A percentile compares a stretch with the other conserved stretches of the same genome.
These are phyloP conservation scores for Dryas integrifolia DNA, from an alignment of 331 rosid species.

Conservation along the genomic window DNA sequence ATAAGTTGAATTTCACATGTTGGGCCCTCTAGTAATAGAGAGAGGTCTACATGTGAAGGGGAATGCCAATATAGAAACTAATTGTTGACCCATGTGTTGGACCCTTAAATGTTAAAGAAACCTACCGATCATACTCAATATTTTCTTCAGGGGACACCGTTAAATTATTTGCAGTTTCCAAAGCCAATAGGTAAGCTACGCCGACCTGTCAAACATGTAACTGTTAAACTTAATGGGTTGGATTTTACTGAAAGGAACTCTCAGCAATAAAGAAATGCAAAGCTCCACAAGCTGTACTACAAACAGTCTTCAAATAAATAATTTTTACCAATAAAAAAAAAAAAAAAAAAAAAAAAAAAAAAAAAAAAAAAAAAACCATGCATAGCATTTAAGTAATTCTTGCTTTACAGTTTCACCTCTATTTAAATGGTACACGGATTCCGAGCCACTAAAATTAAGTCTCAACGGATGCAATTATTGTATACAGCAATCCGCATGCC, in stretches of 20 bases:
- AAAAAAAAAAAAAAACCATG: neutral
- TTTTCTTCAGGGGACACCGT: constrained; percentile 64
- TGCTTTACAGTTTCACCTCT: neutral
- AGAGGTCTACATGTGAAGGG: neutral
- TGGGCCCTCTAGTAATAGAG: neutral
- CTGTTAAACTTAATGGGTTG: constrained; percentile 1
- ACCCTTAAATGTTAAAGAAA: constrained; percentile 21
- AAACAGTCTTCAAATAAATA: neutral
- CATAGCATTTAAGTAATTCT: neutral
- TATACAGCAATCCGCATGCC: neutral
- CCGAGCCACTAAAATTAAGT: neutral
- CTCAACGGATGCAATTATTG: neutral
- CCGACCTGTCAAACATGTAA: constrained; percentile 64
- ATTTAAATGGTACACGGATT: neutral
- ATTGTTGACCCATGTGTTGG: neutral
- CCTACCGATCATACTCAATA: constrained; percentile 90
- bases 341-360: neutral
- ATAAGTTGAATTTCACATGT: neutral
- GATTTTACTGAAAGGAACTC: constrained; percentile 3
- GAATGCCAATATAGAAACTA: neutral
- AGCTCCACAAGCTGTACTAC: constrained; percentile 4
- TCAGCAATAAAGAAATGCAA: neutral
- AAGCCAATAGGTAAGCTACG: constrained; percentile 85
- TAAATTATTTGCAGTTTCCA: constrained; percentile 73
- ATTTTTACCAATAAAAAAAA: neutral